Base-by-base conservation (phyloP, 805 yeast species). In the Yarrowia sp. region DNA sequence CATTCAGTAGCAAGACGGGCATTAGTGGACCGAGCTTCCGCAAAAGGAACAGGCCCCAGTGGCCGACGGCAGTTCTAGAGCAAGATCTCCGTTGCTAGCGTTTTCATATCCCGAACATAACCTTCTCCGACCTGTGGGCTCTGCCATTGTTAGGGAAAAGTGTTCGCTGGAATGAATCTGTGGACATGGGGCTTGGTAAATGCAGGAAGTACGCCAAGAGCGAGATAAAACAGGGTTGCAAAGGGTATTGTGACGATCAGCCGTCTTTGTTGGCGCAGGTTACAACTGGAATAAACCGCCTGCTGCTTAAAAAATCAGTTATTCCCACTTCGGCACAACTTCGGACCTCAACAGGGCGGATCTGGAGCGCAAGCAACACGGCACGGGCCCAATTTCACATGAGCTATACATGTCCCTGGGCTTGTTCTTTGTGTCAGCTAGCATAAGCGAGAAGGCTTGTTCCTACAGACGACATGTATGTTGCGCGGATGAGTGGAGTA, bases 101-200 rank as follows among this genome's bases (percentile, higher is more conserved):
- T 43, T 43, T 43, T 43, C 46, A 43, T 17, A 17, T 10, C 24
- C 46, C 46, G 46, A 40, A 14, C 42, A 39, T 9, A 40, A 40
- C 19, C 44, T 40, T 40, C 44, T n/a, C 19, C 38, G 38, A 36
- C 38, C 30, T 24, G 30, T 24, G 30, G 38, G 38, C 38, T 36
- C 13, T n/a, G n/a, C 10, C 13, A 6, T 10, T 5, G 38, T 0
- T 9, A 12, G 19, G 44, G 9, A 40, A 8, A 46, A 24, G 50
- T 46, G 50, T 46, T 24, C 50, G 50, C 50, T 46, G 50, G 50
- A 24, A 46, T 46, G 50, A 15, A 24, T 24, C 50, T 14, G 34
- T 12, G 34, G 50, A 46, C 50, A 46, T 46, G 50, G 50, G 50
- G n/a, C 24, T 7, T 12, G 9, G 9, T 13, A 12, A 44, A 24